Base-by-base conservation (phyloP, 192 early-diverging fungal genomes). In the Fimicolochytrium jonesii region DNA sequence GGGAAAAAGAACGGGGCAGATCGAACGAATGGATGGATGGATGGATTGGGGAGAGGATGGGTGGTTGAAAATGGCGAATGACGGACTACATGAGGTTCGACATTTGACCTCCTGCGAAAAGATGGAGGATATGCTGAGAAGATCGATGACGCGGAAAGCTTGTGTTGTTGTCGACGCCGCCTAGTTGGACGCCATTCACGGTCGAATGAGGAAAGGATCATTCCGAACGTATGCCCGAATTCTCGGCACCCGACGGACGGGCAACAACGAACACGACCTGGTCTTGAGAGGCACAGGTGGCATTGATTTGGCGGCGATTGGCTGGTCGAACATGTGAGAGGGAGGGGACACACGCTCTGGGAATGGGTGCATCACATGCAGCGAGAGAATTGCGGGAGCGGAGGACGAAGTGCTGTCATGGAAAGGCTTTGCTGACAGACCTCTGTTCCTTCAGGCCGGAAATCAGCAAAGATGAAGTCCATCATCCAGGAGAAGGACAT, bases 401-500 rank as follows among this genome's bases (percentile, higher is more conserved):
- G 23, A 50, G 20, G 7, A 47, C 22, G 22, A 23, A 15, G 7
- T n/a, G 22, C n/a, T 25, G 44, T 32, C 7, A 9, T 22, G 20
- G 32, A 7, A 33, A 57, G 37, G 33, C 23, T 56, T 56, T 9
- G 11, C 39, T 52, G 13, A 15, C 33, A 15, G 17, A 42, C 22
- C 11, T 0, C 10, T 54, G 10, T 10, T 44, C 49, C 23, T 15
- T 10, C 36, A 66, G 64, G 64, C 64, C 53, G 64, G 64, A 66
- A 66, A 56, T 56, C 52, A 29, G 13, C 15, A 25, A 58, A 32
- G 64, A 95, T 95, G 92, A 92, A 90, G 88, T 86, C 91, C 81
- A 94, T 98, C 71, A 81, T 75, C 77, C 88, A 91, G 80, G 85
- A 89, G 69, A 89, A 88, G 72, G 89, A 90, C 68, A 80, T 98